Evolutionary conservation across 2,329 filamentous ascomycete species (phyloP).

Genomic region (Neofusicoccum sp.): DNA sequence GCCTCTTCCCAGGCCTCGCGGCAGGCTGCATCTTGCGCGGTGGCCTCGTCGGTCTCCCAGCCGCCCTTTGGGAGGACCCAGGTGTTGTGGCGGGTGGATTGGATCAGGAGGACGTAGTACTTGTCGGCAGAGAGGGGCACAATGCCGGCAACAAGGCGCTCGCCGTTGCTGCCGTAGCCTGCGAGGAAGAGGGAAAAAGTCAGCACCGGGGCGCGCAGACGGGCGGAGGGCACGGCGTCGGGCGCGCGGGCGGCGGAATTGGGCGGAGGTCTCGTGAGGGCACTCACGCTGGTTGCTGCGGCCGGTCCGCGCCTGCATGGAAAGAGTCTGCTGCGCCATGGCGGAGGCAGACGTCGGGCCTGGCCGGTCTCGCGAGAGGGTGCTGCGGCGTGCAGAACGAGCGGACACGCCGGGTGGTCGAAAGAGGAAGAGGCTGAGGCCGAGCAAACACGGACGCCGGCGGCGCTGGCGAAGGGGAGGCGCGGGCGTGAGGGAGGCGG

Average conservation of each 20-base stretch:
- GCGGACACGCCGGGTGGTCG: constrained; percentile 16
- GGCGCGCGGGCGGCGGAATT: constrained; percentile 18
- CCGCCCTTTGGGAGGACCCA: constrained; percentile 98
- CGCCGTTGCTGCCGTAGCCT: constrained; percentile 92
- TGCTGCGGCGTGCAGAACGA: constrained; percentile 20
- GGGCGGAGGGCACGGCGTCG: constrained; percentile 16
- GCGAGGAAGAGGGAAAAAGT: constrained; percentile 24
- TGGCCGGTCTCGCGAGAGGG: constrained; percentile 9
- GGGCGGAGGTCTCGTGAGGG: constrained; percentile 24
- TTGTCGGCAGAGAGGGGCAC: constrained; percentile 87
- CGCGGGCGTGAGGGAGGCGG: constrained; percentile 29
- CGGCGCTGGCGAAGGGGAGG: constrained; percentile 19
- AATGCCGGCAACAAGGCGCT: constrained; percentile 91
- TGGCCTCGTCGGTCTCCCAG: constrained; percentile 93
- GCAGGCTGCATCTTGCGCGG: constrained; percentile 75
- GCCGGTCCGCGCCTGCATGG: constrained; percentile 68
- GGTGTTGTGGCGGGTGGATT: constrained; percentile 83
- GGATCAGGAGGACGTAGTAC: constrained; percentile 85
- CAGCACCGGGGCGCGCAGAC: constrained; percentile 15
- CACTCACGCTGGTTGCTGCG: constrained; percentile 78
- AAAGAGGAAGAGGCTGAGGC: constrained; percentile 18
- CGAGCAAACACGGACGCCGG: constrained; percentile 19
- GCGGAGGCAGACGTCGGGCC: constrained; percentile 9
- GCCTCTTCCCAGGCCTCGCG: constrained; percentile 98
- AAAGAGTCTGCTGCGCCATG: constrained; percentile 48